phyloP scores from a whole-genome alignment of 108 stramenopile genomes.

The Cyclotella kingstonii region DNA sequence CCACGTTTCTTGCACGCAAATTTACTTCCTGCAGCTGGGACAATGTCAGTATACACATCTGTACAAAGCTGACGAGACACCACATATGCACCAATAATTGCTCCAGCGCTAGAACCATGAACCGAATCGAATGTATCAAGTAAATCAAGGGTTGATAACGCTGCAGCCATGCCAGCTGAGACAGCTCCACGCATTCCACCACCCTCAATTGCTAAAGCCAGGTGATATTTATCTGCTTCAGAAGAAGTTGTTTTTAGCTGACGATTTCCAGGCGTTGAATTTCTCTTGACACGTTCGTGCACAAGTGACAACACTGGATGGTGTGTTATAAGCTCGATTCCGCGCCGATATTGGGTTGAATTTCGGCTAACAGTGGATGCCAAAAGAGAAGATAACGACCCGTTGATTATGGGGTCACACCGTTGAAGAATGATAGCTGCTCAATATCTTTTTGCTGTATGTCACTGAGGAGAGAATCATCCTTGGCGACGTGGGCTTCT shows the following conservation, averaged over 20 bases:
- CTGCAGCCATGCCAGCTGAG: constrained; percentile 54
- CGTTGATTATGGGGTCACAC: constrained; percentile 44
- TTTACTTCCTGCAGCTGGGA: constrained; percentile 40
- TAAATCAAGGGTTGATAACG: constrained; percentile 44
- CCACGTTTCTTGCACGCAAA: constrained; percentile 39
- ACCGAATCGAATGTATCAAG: constrained; percentile 51
- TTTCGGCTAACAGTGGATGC: constrained; percentile 10
- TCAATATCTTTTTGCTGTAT: no score
- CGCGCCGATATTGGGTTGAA: constrained; percentile 19
- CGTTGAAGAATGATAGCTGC: constrained; percentile 21
- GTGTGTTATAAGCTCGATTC: constrained; percentile 29
- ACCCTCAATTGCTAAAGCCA: constrained; percentile 51
- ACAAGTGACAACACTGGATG: constrained; percentile 44
- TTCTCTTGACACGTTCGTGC: constrained; percentile 30
- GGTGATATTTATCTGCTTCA: constrained; percentile 18
- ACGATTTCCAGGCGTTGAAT: constrained; percentile 45
- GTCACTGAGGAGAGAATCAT: no score
- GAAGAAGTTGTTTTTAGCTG: not conserved
- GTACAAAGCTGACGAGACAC: constrained; percentile 47
- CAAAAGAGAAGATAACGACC: constrained; percentile 31
- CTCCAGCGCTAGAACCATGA: constrained; percentile 46
- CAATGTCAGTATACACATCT: constrained; percentile 50
- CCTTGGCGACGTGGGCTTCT: not conserved
- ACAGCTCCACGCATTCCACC: constrained; percentile 58
- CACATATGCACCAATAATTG: constrained; percentile 51